Conservation (phyloP, 23 red algal genomes). For the Gracilariopsis chorda region DNA sequence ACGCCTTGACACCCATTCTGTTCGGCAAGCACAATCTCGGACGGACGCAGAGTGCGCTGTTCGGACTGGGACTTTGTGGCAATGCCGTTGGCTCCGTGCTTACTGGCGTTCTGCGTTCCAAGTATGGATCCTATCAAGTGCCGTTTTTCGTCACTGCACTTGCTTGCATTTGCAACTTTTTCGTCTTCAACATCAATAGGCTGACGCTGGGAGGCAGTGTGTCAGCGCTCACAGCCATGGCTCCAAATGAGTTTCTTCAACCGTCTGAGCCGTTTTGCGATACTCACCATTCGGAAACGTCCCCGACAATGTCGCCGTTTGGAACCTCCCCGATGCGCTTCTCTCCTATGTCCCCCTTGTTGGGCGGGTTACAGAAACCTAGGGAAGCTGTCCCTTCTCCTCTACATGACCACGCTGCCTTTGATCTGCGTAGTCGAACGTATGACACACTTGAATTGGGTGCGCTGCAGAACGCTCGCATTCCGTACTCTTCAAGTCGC, state of each 20-base stretch:
- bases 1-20: conserved; percentile 79
- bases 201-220: conserved; percentile 47
- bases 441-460: not conserved
- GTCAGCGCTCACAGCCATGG: conserved; percentile 6
- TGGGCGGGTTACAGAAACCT: no score
- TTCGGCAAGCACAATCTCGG: conserved; percentile 82
- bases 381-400: no score
- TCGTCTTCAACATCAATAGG: conserved; percentile 65
- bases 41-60: conserved; percentile 82
- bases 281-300: not conserved
- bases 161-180: conserved; percentile 59
- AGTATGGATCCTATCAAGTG: conserved; percentile 57
- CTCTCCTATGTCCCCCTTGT: not conserved
- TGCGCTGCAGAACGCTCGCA: not conserved
- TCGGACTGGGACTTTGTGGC: conserved; percentile 82
- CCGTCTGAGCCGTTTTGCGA: not conserved
- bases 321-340: not conserved
- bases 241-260: no score
- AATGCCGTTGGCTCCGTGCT: conserved; percentile 87
- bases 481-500: not conserved
- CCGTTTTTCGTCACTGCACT: conserved; percentile 74
- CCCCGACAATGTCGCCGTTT: not conserved
- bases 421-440: no score
- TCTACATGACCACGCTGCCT: no score
- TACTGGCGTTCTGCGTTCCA: conserved; percentile 75